Base-by-base conservation (phyloP, 192 early-diverging fungal species). In the Rhizoclosmatium sp. region DNA sequence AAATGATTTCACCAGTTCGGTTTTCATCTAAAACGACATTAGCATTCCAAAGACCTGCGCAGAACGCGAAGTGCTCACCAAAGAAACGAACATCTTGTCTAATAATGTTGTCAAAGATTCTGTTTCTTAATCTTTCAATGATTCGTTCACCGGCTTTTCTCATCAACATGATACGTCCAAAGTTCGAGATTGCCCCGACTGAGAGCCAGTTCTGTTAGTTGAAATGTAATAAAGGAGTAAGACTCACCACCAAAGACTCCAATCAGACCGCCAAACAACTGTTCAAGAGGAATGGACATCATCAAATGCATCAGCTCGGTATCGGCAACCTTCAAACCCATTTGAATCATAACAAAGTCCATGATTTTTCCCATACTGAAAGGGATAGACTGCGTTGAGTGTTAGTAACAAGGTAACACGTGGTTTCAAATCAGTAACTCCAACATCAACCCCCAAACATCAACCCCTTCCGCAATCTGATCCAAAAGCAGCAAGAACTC, bases 1-100 rank as follows among this genome's bases (percentile, higher is more conserved):
- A 93, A 19, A 94, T 89, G 39, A 97, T 87, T 69, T 94, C 94
- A 49, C 94, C 94, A 1, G 91, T 92, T 71, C 89, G 85, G 78
- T 93, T 93, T 72, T 86, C 85, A 70, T 91, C 89, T 59, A 70
- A 42, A 45, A 51, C 19, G 7, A 65, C 21, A 65, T 65, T 5
- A 65, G 10, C 21, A 65, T 65, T 65, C 10, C 0, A 65, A 42
- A 40, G 10, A 65, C 23, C 14, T 1, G 0, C 1, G 14, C 40
- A 21, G 1, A 3, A 31, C 10, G 21, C 31, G 31, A 31, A 31
- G 31, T 31, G 31, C 31, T 12, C 64, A 65, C 61, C 78, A 64
- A 80, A 80, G 59, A 87, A 87, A n/a, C 49, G 19, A 44, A 87
- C 76, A 47, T 87, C 86, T 60, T 87, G 86, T 51, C 64, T 60